phyloP scores from a whole-genome alignment of 1,284 basidiomycete genomes.

The Puccinia polysora region DNA sequence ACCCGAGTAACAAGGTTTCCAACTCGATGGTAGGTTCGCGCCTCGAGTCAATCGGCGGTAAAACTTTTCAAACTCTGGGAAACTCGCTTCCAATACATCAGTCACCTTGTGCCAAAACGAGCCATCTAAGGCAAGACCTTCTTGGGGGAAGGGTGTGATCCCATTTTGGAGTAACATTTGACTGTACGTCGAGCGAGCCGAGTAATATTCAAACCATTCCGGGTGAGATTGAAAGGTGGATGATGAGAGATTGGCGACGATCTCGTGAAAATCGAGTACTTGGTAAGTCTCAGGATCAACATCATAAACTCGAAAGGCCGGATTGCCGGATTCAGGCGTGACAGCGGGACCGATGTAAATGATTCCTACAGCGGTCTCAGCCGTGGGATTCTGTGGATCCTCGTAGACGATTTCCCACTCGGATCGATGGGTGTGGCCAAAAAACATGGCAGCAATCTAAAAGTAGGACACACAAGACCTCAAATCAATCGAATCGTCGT shows the following conservation, averaged over 20 bases:
- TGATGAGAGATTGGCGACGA: conserved; percentile 51
- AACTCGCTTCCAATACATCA: conserved; percentile 50
- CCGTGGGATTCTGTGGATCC: conserved; percentile 57
- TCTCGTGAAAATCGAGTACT: conserved; percentile 58
- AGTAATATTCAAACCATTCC: conserved; percentile 61
- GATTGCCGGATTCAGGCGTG: conserved; percentile 60
- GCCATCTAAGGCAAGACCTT: conserved; percentile 52
- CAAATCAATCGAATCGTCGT: not conserved
- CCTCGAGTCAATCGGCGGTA: conserved; percentile 27
- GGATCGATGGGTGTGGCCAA: conserved; percentile 59
- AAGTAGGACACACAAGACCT: not conserved
- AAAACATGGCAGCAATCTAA: conserved; percentile 59
- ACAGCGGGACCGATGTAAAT: conserved; percentile 59
- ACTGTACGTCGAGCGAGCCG: conserved; percentile 58
- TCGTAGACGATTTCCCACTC: conserved; percentile 63
- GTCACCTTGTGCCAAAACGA: conserved; percentile 64
- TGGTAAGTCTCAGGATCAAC: conserved; percentile 60
- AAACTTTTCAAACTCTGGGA: conserved; percentile 41
- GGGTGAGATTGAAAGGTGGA: conserved; percentile 53
- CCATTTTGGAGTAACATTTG: conserved; percentile 43
- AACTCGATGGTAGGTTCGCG: conserved; percentile 1
- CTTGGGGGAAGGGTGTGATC: conserved; percentile 4
- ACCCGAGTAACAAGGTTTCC: conserved; percentile 43
- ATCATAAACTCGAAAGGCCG: conserved; percentile 60
- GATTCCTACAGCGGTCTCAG: conserved; percentile 58